phyloP scores from a whole-genome alignment of 768 basidiomycete genomes.

The Boletus edulis region DNA sequence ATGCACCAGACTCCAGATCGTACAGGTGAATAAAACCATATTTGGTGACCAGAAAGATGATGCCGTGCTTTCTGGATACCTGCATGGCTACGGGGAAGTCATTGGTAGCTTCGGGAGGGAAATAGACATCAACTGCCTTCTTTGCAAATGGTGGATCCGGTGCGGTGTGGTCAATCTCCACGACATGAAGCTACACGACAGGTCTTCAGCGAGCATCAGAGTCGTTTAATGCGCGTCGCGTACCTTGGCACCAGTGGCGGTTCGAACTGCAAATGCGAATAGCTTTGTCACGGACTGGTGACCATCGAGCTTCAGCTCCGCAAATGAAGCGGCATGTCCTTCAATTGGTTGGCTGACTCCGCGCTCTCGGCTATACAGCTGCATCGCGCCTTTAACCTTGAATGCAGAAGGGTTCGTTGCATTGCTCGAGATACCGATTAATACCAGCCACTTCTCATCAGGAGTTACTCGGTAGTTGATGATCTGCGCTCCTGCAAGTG shows the following conservation, averaged over 20 bases:
- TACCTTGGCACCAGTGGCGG: slow-evolving; percentile 97
- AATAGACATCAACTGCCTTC: slow-evolving; percentile 98
- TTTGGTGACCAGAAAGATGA: slow-evolving; percentile 96
- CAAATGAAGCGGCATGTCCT: slow-evolving; percentile 96
- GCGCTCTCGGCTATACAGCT: slow-evolving; percentile 90
- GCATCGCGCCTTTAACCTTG: slow-evolving; percentile 99
- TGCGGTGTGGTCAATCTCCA: slow-evolving; percentile 95
- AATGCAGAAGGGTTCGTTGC: slow-evolving; percentile 91
- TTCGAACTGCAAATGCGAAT: slow-evolving; percentile 93
- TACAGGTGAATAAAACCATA: slow-evolving; percentile 99
- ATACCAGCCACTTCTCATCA: slow-evolving; percentile 97
- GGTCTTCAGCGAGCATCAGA: slow-evolving; percentile 6
- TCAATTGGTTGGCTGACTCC: slow-evolving; percentile 97
- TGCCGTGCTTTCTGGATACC: slow-evolving; percentile 94
- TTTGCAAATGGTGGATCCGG: slow-evolving; percentile 92
- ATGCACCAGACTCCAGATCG: slow-evolving; percentile 94
- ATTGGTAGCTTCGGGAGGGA: slow-evolving; percentile 96
- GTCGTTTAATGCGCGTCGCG: slow-evolving; percentile 19
- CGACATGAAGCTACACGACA: slow-evolving; percentile 80
- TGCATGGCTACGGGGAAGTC: slow-evolving; percentile 99
- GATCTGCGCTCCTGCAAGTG: slow-evolving; percentile 93
- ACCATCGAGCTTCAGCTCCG: slow-evolving; percentile 88
- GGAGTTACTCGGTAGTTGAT: slow-evolving; percentile 94
- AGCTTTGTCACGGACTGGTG: slow-evolving; percentile 83
- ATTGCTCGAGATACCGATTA: slow-evolving; percentile 93